Evolutionary conservation across 768 basidiomycete species (phyloP).

Genomic region (Boletus pseudopeckii): DNA sequence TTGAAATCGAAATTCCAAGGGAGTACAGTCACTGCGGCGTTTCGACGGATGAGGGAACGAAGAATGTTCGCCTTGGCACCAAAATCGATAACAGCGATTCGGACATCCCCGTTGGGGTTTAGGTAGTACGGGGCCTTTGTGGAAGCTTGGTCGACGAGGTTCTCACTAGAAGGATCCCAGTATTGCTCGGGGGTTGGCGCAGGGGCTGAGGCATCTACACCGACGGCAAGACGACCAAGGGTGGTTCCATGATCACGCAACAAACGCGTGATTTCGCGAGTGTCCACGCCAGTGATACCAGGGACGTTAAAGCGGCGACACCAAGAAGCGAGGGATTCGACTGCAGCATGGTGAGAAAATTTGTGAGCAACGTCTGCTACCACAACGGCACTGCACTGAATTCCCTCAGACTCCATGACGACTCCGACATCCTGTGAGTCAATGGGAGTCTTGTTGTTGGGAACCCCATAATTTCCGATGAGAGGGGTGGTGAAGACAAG

Average conservation of each 20-base stretch:
- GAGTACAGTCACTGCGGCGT: constrained; percentile 89
- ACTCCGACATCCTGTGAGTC: constrained; percentile 81
- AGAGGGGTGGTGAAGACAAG: constrained; percentile 98
- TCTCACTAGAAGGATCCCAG: constrained; percentile 91
- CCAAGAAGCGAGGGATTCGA: constrained; percentile 92
- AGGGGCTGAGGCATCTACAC: constrained; percentile 59
- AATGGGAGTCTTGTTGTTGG: constrained; percentile 67
- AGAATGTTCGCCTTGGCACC: constrained; percentile 98
- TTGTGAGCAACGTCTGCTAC: constrained; percentile 94
- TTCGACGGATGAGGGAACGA: constrained; percentile 86
- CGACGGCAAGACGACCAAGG: constrained; percentile 85
- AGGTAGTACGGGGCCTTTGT: constrained; percentile 81
- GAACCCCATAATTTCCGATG: constrained; percentile 98
- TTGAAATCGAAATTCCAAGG: constrained; percentile 99
- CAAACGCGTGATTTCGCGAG: constrained; percentile 90
- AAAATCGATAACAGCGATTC: constrained; percentile 95
- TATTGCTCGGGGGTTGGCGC: constrained; percentile 68
- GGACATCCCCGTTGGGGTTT: constrained; percentile 83
- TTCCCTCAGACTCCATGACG: constrained; percentile 80
- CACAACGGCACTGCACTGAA: constrained; percentile 90
- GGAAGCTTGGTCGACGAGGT: constrained; percentile 91
- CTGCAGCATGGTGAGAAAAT: constrained; percentile 91
- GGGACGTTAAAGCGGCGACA: constrained; percentile 87
- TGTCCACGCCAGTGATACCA: constrained; percentile 95
- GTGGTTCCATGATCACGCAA: constrained; percentile 97